Base-by-base conservation (phyloP, 208 protist genomes). In the Wallacemonas sp. region DNA sequence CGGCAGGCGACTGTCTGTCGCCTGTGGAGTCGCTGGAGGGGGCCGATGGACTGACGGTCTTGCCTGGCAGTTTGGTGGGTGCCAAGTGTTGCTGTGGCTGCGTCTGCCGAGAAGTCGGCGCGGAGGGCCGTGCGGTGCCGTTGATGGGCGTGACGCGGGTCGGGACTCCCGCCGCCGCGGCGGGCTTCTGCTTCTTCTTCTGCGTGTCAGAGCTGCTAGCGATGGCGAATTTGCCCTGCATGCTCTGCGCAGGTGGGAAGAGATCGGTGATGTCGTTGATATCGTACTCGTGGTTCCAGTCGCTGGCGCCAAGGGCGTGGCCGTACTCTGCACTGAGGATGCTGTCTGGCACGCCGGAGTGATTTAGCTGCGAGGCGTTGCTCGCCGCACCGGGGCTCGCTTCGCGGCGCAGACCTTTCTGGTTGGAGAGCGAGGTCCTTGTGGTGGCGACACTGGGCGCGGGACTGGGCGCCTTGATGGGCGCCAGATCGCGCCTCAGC, bases 41-140 rank as follows among this genome's bases (percentile, higher is more conserved):
- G 17, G 59, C 41, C 4, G 59, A 64, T 24, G 63, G 61, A 22
- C 51, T 56, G 27, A 36, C 53, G 9, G 30, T 44, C 53, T 77
- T 67, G 22, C 56, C 59, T 27, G 64, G 44, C 34, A n/a, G n/a
- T n/a, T n/a, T n/a, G n/a, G n/a, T n/a, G n/a, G n/a, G n/a, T n/a
- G n/a, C n/a, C n/a, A n/a, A n/a, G n/a, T n/a, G n/a, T n/a, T n/a
- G n/a, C n/a, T n/a, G n/a, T n/a, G n/a, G n/a, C n/a, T n/a, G n/a
- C n/a, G n/a, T n/a, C n/a, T n/a, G n/a, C n/a, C n/a, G n/a, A n/a
- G n/a, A n/a, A n/a, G n/a, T n/a, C n/a, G n/a, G n/a, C n/a, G n/a
- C n/a, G n/a, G 51, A 26, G 51, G 51, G 24, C 8, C 51, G 31
- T 19, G 17, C 17, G 44, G 19, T 22, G 44, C 19, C 44, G 36